Base-by-base conservation (phyloP, 768 basidiomycete species). In the Suillus discolor region DNA sequence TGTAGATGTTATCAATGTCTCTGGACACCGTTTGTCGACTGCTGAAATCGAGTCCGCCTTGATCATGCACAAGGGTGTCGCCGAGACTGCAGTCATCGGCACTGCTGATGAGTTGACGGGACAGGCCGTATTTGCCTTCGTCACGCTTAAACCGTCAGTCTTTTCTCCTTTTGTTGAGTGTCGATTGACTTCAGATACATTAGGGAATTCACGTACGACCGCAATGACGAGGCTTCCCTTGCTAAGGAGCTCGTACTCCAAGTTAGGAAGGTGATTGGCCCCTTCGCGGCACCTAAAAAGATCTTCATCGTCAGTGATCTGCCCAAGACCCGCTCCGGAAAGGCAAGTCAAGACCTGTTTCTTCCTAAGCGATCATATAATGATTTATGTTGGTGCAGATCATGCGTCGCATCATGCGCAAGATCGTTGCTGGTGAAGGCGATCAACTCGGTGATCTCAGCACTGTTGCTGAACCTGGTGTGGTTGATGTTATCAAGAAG, bases 21-120 rank as follows among this genome's bases (percentile, higher is more conserved):
- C 97, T 49, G 97, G 97, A 2, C 97, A 99, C 78, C 90, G 97
- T 71, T 82, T 99, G 62, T 96, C 94, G 51, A 99, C 97, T 4
- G 97, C 97, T 63, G 97, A 99, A 80, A 97, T 99, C 66, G 97
- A 99, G 81, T 95, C 93, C 3, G 96, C 97, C 8, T 84, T 99
- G 54, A 97, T 99, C 77, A 79, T 93, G 73, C 96, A 98, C 83
- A 87, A 88, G 72, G 97, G 97, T 64, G 95, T 98, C 38, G 96
- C 97, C 7, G 97, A 99, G 83, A 95, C 97, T 9, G 96, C 96
- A 78, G 94, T 95, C 45, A 93, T 96, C 66, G 95, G 93, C 38
- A 88, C 88, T 16, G 83, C 89, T 18, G 94, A 96, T 74, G 94
- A 96, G 72, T 78, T 96, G 68, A 96, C 94, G 0, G 94, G 94